Evolutionary conservation across 2,329 filamentous ascomycete genomes (phyloP).

Genomic region (Ascocoryne sarcoides): DNA sequence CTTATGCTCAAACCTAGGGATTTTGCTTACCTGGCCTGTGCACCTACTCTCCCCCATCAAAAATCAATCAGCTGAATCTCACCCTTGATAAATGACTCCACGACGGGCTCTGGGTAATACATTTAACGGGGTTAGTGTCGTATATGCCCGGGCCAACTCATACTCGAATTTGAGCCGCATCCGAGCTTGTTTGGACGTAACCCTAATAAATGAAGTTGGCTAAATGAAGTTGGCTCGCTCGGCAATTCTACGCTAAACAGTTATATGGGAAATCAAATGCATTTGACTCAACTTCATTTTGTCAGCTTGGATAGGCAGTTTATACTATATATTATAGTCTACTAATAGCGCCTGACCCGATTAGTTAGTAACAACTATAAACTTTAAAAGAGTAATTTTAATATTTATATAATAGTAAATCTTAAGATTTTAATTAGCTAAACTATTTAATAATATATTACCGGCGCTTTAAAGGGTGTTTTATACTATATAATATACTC

Average conservation of each 20-base stretch:
- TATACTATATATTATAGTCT: too few species aligned
- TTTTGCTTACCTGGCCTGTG: conserved; percentile 5
- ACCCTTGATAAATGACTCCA: conserved; percentile 2
- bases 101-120: conserved; percentile 1
- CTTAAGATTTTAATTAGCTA: too few species aligned
- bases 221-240: conserved; percentile 4
- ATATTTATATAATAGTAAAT: too few species aligned
- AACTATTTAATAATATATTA: too few species aligned
- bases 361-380: too few species aligned
- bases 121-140: conserved; percentile 2
- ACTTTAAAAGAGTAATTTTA: too few species aligned
- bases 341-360: too few species aligned
- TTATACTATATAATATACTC: too few species aligned
- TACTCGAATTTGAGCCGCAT: conserved; percentile 8
- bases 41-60: conserved; percentile 5
- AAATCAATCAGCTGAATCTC: conserved; percentile 2
- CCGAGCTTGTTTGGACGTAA: background rate
- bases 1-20: background rate
- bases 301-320: background rate
- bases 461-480: too few species aligned
- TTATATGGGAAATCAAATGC: conserved; percentile 5
- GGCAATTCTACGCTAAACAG: conserved; percentile 8
- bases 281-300: background rate
- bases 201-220: conserved; percentile 4
- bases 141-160: conserved; percentile 3